Evolutionary conservation across 768 basidiomycete genomes (phyloP).

Genomic region (Nidula microcarpa): DNA sequence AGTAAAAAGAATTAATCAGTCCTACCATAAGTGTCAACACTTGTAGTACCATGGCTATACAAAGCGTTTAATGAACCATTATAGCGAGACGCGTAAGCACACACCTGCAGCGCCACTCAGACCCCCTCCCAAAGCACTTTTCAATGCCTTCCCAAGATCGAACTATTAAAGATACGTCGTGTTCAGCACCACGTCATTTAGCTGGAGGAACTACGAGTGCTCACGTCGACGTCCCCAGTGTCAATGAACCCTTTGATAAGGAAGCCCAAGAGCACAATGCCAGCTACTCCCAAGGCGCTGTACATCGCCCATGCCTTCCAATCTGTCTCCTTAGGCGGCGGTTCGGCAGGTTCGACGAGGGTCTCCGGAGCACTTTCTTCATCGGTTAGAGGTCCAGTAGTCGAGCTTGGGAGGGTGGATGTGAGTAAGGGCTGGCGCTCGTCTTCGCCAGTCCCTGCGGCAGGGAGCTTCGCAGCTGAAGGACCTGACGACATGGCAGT

Average conservation of each 20-base stretch:
- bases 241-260: slow-evolving; percentile 73
- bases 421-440: slow-evolving; percentile 20
- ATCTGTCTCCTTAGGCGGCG: slow-evolving; percentile 8
- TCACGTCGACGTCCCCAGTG: slow-evolving; percentile 62
- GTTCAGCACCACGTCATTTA: no score
- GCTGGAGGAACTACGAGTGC: slow-evolving; percentile 12
- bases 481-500: slow-evolving; percentile 1
- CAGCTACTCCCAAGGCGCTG: slow-evolving; percentile 27
- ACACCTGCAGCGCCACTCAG: slow-evolving; percentile 82
- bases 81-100: slow-evolving; percentile 7
- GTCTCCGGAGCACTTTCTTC: slow-evolving; percentile 2
- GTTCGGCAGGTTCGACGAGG: not conserved
- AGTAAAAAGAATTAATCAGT: not conserved
- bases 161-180: slow-evolving; percentile 45
- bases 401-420: not conserved
- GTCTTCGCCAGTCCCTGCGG: slow-evolving; percentile 3
- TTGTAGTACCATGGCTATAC: slow-evolving; percentile 86
- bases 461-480: not conserved
- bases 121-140: slow-evolving; percentile 85
- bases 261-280: slow-evolving; percentile 36
- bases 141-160: slow-evolving; percentile 73
- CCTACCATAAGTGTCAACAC: slow-evolving; percentile 81
- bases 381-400: not conserved
- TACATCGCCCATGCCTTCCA: slow-evolving; percentile 25
- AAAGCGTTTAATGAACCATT: not conserved